Evolutionary conservation across 257 asterid genomes (phyloP).

Genomic region (Solanum ahanhuiri): DNA sequence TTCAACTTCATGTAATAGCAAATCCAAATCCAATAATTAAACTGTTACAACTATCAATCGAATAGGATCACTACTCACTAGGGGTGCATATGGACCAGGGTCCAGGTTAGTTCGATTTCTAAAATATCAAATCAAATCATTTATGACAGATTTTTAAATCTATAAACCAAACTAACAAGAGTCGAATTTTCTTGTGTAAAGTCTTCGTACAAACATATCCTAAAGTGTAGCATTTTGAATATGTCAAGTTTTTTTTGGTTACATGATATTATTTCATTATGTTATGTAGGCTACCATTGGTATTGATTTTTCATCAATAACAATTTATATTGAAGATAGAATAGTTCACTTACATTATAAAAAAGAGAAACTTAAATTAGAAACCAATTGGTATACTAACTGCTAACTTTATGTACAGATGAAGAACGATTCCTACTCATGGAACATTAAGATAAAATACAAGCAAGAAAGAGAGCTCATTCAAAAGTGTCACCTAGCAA

Average conservation of each 20-base stretch:
- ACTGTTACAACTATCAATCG: too few relatives aligned
- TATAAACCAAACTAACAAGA: too few relatives aligned
- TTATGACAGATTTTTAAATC: too few relatives aligned
- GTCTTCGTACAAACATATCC: too few relatives aligned
- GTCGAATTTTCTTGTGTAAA: too few relatives aligned
- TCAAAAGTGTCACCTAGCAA: background rate
- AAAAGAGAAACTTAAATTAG: background rate
- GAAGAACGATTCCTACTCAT: background rate
- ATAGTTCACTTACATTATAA: constrained; percentile 36
- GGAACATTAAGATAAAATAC: background rate
- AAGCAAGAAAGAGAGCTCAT: background rate
- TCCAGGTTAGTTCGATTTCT: too few relatives aligned
- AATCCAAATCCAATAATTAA: too few relatives aligned
- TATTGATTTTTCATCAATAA: constrained; percentile 70
- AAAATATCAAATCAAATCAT: too few relatives aligned
- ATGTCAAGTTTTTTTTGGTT: too few relatives aligned
- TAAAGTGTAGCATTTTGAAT: too few relatives aligned
- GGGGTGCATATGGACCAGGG: too few relatives aligned
- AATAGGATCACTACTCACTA: too few relatives aligned
- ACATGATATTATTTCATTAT: background rate
- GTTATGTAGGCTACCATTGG: constrained; percentile 58
- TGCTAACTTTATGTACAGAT: background rate
- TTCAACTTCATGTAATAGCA: background rate
- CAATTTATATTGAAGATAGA: constrained; percentile 83
- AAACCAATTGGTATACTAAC: background rate